Evolutionary conservation across 2,329 filamentous ascomycete genomes (phyloP).

Genomic region (Claviceps spartinae): DNA sequence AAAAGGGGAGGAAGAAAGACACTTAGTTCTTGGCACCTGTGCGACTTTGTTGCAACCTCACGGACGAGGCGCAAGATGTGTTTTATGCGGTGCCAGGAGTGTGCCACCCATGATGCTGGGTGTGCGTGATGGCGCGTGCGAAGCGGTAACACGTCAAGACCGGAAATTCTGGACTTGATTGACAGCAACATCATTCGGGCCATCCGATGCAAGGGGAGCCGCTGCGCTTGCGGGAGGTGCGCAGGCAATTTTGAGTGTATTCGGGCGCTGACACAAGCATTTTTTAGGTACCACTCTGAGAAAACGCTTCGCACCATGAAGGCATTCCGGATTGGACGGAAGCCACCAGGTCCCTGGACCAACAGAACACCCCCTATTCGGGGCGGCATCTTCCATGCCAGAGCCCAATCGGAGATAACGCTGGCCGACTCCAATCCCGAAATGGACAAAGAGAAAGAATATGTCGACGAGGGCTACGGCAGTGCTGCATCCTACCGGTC

Average conservation of each 20-base stretch:
- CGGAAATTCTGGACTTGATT: neutral
- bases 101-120: neutral
- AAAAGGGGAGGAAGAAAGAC: neutral
- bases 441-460: slow-evolving; percentile 6
- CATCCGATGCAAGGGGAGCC: neutral
- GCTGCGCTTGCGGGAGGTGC: neutral
- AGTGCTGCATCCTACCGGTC: slow-evolving; percentile 6
- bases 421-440: slow-evolving; percentile 8
- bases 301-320: slow-evolving; percentile 42
- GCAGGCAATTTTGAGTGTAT: neutral
- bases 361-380: slow-evolving; percentile 47
- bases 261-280: slow-evolving; percentile 7
- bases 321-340: slow-evolving; percentile 45
- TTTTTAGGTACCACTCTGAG: slow-evolving; percentile 40
- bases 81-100: neutral
- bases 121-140: neutral
- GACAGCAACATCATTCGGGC: neutral
- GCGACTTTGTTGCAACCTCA: neutral
- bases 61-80: neutral
- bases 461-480: slow-evolving; percentile 6
- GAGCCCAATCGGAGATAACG: slow-evolving; percentile 2
- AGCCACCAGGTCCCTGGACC: slow-evolving; percentile 38
- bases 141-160: neutral
- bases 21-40: neutral
- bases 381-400: slow-evolving; percentile 23